Conservation (phyloP, 352 stramenopile species). For the Phytophthora ramorum region DNA sequence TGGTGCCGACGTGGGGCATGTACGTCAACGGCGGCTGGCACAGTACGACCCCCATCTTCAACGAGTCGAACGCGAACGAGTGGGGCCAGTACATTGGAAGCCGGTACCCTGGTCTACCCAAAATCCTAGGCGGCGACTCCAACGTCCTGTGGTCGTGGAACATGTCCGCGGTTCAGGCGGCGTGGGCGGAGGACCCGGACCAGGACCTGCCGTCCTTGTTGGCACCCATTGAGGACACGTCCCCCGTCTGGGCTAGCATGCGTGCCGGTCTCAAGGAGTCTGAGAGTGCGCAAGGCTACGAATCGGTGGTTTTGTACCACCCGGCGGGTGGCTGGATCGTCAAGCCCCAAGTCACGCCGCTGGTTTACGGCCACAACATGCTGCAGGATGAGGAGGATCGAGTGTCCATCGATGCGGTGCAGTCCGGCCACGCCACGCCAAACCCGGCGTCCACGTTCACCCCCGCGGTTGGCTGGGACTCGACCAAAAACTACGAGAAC, state of each 20-base stretch:
- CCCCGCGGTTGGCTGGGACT: slow-evolving; percentile 4
- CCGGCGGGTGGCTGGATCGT: slow-evolving; percentile 12
- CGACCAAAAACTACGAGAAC: slow-evolving; percentile 17
- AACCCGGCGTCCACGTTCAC: slow-evolving; percentile 6
- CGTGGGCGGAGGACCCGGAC: not conserved
- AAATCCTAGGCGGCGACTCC: slow-evolving; percentile 30
- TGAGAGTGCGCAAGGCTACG: slow-evolving; percentile 10
- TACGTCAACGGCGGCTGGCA: slow-evolving; percentile 34
- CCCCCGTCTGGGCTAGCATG: slow-evolving; percentile 20
- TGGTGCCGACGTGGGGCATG: slow-evolving; percentile 31
- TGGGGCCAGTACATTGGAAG: slow-evolving; percentile 26
- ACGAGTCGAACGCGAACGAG: slow-evolving; percentile 28
- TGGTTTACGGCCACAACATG: slow-evolving; percentile 18
- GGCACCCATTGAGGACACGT: slow-evolving; percentile 14
- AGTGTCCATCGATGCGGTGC: slow-evolving; percentile 24
- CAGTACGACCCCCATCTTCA: slow-evolving; percentile 20
- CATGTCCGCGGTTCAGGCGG: slow-evolving; percentile 9
- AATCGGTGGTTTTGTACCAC: slow-evolving; percentile 15
- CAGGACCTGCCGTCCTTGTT: slow-evolving; percentile 11
- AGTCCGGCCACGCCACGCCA: slow-evolving; percentile 20
- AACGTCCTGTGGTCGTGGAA: slow-evolving; percentile 32
- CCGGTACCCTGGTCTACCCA: slow-evolving; percentile 30
- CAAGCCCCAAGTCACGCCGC: slow-evolving; percentile 9
- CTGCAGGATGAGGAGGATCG: slow-evolving; percentile 16
- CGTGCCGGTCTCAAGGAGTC: slow-evolving; percentile 14